phyloP scores from a whole-genome alignment of 805 yeast species.

The Metschnikowia baotianmanensis region DNA sequence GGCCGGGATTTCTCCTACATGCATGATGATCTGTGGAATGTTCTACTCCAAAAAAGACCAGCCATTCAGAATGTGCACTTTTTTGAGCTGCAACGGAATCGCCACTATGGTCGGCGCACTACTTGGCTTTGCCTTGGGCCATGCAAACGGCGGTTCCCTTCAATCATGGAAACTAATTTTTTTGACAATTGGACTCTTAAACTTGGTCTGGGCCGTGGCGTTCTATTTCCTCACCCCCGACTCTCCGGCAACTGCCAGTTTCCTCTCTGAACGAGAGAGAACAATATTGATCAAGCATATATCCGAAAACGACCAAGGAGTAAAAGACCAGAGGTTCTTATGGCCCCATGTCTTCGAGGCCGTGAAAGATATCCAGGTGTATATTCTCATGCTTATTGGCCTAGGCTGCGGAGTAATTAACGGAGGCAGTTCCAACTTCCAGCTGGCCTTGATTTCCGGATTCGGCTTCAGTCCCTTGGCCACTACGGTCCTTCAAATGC shows the following conservation, averaged over 20 bases:
- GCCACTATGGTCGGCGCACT: slow-evolving; percentile 24
- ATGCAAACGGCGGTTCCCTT: slow-evolving; percentile 14
- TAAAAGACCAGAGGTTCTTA: slow-evolving; percentile 16
- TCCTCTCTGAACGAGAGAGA: slow-evolving; percentile 21
- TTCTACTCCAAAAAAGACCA: slow-evolving; percentile 15
- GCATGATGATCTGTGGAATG: slow-evolving; percentile 16
- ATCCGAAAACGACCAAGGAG: slow-evolving; percentile 19
- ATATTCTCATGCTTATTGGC: slow-evolving; percentile 19
- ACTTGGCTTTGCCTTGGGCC: slow-evolving; percentile 20
- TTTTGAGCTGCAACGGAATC: slow-evolving; percentile 20
- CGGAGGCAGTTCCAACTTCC: slow-evolving; percentile 25
- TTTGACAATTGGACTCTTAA: slow-evolving; percentile 21
- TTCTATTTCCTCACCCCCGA: slow-evolving; percentile 21
- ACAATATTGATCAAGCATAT: slow-evolving; percentile 18
- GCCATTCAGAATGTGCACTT: slow-evolving; percentile 19
- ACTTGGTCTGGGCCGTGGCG: slow-evolving; percentile 17
- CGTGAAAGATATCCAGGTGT: slow-evolving; percentile 20
- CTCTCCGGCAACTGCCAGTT: slow-evolving; percentile 17
- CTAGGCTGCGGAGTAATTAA: slow-evolving; percentile 21
- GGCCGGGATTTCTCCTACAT: slow-evolving; percentile 17
- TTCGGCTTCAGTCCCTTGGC: slow-evolving; percentile 22
- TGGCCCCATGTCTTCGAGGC: slow-evolving; percentile 18
- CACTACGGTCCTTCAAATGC: slow-evolving; percentile 24
- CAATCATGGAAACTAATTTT: slow-evolving; percentile 23
- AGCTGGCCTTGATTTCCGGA: slow-evolving; percentile 21